Evolutionary conservation across 495 filamentous ascomycete genomes (phyloP).

Genomic region (Xylaria sp.): DNA sequence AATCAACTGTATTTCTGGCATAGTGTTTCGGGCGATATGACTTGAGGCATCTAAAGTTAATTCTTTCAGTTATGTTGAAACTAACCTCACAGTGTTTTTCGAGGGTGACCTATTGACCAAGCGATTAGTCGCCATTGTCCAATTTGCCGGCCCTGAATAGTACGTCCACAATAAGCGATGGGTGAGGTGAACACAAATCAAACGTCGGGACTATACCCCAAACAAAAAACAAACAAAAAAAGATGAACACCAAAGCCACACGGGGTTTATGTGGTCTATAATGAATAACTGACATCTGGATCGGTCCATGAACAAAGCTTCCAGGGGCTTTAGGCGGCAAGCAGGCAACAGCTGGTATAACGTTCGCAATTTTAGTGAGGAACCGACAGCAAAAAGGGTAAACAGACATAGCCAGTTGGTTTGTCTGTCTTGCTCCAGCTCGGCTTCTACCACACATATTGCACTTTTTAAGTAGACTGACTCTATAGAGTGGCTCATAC

Average conservation of each 20-base stretch:
- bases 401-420: neutral
- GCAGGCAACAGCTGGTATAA: neutral
- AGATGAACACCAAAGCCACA: neutral
- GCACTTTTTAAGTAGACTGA: slow-evolving; percentile 13
- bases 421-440: neutral
- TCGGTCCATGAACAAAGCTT: neutral
- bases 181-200: neutral
- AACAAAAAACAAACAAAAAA: neutral
- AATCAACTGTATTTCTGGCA: neutral
- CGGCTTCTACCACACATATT: neutral
- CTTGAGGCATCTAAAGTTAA: slow-evolving; percentile 2
- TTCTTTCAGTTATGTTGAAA: slow-evolving; percentile 19
- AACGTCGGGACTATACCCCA: neutral
- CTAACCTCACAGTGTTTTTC: slow-evolving; percentile 36
- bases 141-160: neutral
- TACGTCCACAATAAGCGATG: neutral
- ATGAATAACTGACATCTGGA: neutral
- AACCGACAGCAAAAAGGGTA: neutral
- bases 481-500: slow-evolving; percentile 10
- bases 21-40: slow-evolving; percentile 5
- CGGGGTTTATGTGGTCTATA: slow-evolving; percentile 1
- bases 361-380: slow-evolving; percentile 1
- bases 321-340: neutral
- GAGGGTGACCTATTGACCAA: slow-evolving; percentile 26
- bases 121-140: neutral